A percentile compares a stretch with the other conserved stretches of the same genome.
Conservation (phyloP, 345 rosid species). For the Aquilaria yunnanensis region DNA sequence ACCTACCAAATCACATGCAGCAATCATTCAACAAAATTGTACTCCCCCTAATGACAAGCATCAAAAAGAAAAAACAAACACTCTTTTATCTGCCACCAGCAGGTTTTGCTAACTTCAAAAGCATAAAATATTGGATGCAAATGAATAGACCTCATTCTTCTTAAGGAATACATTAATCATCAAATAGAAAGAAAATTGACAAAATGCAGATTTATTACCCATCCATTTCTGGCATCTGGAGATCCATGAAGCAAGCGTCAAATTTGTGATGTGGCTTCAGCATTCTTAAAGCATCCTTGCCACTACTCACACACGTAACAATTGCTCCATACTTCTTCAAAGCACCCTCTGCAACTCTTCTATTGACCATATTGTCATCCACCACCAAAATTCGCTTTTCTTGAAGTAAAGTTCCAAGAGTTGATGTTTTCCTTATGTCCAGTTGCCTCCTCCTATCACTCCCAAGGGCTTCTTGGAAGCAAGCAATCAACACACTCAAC, state of each 20-base stretch:
- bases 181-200: slow-evolving; percentile 1
- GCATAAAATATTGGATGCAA: too few relatives aligned
- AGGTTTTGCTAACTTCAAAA: too few relatives aligned
- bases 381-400: slow-evolving; percentile 76
- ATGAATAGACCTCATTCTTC: too few relatives aligned
- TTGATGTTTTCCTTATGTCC: slow-evolving; percentile 31
- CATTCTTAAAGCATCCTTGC: slow-evolving; percentile 54
- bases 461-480: slow-evolving; percentile 72
- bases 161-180: too few relatives aligned
- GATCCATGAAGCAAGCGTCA: slow-evolving; percentile 95
- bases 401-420: slow-evolving; percentile 48
- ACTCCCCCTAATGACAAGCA: background rate
- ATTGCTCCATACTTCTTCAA: slow-evolving; percentile 73
- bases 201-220: slow-evolving; percentile 45
- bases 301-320: slow-evolving; percentile 80
- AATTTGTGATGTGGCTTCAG: slow-evolving; percentile 82
- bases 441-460: slow-evolving; percentile 46
- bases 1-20: slow-evolving; percentile 38
- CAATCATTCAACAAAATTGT: background rate
- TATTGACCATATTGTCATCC: slow-evolving; percentile 82
- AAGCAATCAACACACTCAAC: slow-evolving; percentile 48
- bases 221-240: slow-evolving; percentile 97
- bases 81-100: too few relatives aligned
- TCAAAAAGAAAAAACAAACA: background rate
- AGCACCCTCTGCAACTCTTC: slow-evolving; percentile 93